Conservation (phyloP, 768 basidiomycete genomes). For the Auriscalpium orientale region DNA sequence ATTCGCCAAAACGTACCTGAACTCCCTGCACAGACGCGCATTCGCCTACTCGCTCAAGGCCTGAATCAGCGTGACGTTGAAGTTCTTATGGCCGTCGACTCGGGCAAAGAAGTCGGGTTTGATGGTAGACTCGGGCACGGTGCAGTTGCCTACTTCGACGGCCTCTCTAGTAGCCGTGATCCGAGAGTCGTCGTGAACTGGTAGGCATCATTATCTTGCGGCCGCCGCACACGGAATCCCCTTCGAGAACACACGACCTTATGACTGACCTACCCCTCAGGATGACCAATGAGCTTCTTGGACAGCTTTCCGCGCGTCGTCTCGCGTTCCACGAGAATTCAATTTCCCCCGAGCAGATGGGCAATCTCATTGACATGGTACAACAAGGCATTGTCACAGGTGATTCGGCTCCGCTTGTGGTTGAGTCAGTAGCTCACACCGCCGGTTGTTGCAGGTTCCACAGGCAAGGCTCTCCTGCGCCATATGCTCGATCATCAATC, state of each 20-base stretch:
- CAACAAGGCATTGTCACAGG: conserved; percentile 61
- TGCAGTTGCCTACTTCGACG: conserved; percentile 78
- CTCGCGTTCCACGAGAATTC: conserved; percentile 52
- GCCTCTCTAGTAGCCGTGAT: conserved; percentile 48
- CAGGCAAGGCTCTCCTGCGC: conserved; percentile 71
- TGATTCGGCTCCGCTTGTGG: conserved; percentile 20
- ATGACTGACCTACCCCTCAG: conserved; percentile 31
- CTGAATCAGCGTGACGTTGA: conserved; percentile 62
- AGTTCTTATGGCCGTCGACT: conserved; percentile 68
- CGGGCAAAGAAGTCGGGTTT: conserved; percentile 50
- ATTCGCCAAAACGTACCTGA: conserved; percentile 59
- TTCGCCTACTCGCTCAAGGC: conserved; percentile 47
- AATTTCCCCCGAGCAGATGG: conserved; percentile 56
- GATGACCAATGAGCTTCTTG: conserved; percentile 84
- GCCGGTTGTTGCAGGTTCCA: conserved; percentile 44
- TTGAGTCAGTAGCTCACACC: conserved; percentile 2
- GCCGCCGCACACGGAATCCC: no score
- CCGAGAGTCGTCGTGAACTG: conserved; percentile 79
- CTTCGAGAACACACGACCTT: not conserved
- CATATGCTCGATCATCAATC: conserved; percentile 48
- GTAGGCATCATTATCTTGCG: conserved; percentile 32
- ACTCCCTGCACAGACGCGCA: conserved; percentile 58
- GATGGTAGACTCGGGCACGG: conserved; percentile 48
- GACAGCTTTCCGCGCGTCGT: conserved; percentile 58
- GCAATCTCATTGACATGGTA: conserved; percentile 73